Conservation (phyloP, 106 monocot species). For the Amphibolis antarctica region DNA sequence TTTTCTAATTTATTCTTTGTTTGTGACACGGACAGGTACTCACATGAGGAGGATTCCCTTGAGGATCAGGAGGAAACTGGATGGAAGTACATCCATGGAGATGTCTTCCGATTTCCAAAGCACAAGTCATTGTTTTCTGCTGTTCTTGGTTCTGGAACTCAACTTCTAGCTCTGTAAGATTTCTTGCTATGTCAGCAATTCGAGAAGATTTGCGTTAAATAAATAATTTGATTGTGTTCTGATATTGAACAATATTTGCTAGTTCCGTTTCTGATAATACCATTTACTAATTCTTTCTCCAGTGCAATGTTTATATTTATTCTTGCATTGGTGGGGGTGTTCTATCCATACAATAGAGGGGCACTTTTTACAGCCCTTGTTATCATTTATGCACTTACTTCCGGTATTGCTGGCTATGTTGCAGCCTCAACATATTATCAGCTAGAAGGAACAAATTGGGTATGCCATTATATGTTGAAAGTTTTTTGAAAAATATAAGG, state of each 20-base stretch:
- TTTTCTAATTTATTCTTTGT: background rate
- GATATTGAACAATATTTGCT: no score
- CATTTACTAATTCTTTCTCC: background rate
- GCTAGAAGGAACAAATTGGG: constrained; percentile 22
- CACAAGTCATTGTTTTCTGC: constrained; percentile 20
- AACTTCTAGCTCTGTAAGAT: constrained; percentile 18
- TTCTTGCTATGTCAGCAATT: background rate
- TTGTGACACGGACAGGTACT: constrained; percentile 12
- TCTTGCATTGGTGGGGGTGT: constrained; percentile 20
- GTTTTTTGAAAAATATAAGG: background rate
- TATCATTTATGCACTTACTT: constrained; percentile 20
- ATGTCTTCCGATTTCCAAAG: constrained; percentile 23
- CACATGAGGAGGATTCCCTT: constrained; percentile 15
- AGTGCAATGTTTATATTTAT: constrained; percentile 16
- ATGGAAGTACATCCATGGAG: constrained; percentile 23
- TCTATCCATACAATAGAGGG: constrained; percentile 23
- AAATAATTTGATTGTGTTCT: no score
- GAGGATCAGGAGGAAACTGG: constrained; percentile 26
- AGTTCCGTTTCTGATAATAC: no score
- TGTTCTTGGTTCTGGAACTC: constrained; percentile 22
- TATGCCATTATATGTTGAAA: background rate
- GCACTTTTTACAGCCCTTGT: constrained; percentile 18
- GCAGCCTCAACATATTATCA: constrained; percentile 15
- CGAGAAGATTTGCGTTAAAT: background rate
- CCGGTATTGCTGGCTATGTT: constrained; percentile 24